phyloP scores from a whole-genome alignment of 371 early-diverging fungal species.

The Mucor ambiguus region DNA sequence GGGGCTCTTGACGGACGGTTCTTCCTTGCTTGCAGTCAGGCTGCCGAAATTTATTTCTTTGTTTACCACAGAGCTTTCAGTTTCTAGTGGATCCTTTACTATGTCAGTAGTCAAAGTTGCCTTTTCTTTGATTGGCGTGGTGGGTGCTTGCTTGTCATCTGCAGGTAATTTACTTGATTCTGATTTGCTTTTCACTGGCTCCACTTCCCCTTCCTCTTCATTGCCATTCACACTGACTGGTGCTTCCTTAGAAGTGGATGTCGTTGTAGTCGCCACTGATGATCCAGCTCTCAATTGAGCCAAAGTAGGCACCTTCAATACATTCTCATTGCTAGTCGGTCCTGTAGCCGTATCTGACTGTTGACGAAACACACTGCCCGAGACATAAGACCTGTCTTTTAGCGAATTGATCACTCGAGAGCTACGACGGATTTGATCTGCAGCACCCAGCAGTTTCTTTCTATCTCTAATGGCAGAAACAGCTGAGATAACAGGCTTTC shows the following conservation, averaged over 20 bases:
- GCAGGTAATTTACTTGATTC: not conserved
- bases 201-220: constrained; percentile 9
- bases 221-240: constrained; percentile 7
- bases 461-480: constrained; percentile 14
- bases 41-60: not conserved
- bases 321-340: not conserved
- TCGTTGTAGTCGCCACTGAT: not conserved
- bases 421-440: constrained; percentile 23
- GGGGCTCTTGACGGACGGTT: not conserved
- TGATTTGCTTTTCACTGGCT: not conserved
- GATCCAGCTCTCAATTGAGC: constrained; percentile 16
- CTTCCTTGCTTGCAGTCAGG: not conserved
- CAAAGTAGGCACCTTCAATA: constrained; percentile 11
- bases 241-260: not conserved
- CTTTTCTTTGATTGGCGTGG: not conserved
- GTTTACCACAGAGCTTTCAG: not conserved
- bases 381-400: constrained; percentile 31
- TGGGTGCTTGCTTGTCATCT: not conserved
- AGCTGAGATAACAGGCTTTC: constrained; percentile 3
- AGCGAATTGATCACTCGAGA: constrained; percentile 30
- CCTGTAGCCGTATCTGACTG: not conserved
- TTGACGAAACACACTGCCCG: constrained; percentile 32
- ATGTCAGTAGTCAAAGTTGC: not conserved
- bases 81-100: not conserved
- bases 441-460: constrained; percentile 14